Conservation (phyloP, 345 rosid species). For the Viola odorata region DNA sequence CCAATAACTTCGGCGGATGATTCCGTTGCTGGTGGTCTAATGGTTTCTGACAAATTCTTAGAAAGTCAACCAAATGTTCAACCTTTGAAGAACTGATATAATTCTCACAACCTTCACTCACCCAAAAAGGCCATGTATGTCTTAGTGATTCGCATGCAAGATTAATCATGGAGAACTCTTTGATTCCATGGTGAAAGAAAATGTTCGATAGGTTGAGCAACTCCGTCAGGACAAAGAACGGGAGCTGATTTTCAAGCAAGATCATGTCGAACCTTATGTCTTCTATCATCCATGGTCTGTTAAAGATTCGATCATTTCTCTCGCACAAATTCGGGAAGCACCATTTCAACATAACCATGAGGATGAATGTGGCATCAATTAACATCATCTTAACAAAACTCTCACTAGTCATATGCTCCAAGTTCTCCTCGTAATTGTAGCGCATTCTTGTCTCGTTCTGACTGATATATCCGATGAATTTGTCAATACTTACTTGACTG, state of each 20-base stretch:
- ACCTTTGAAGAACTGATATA: background rate
- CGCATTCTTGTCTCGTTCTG: background rate
- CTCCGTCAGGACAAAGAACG: slow-evolving; percentile 24
- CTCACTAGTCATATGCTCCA: background rate
- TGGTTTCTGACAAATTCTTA: slow-evolving; percentile 1
- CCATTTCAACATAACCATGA: background rate
- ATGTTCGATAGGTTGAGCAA: slow-evolving; percentile 5
- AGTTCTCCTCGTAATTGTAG: background rate
- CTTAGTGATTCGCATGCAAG: background rate
- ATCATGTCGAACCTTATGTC: slow-evolving; percentile 3
- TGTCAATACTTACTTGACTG: background rate
- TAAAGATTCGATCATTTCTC: background rate
- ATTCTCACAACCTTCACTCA: background rate
- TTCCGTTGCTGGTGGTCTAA: too few relatives aligned
- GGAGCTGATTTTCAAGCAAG: slow-evolving; percentile 30
- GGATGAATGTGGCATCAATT: slow-evolving; percentile 6
- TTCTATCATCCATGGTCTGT: background rate
- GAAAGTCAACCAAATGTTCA: slow-evolving; percentile 13
- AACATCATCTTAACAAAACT: slow-evolving; percentile 7
- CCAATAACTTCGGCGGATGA: too few relatives aligned
- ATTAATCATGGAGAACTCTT: background rate
- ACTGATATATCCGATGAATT: background rate
- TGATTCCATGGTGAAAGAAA: background rate
- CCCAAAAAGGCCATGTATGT: background rate
- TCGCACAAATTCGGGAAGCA: background rate